phyloP scores from a whole-genome alignment of 805 yeast genomes.

The Yamadazyma insecticola region DNA sequence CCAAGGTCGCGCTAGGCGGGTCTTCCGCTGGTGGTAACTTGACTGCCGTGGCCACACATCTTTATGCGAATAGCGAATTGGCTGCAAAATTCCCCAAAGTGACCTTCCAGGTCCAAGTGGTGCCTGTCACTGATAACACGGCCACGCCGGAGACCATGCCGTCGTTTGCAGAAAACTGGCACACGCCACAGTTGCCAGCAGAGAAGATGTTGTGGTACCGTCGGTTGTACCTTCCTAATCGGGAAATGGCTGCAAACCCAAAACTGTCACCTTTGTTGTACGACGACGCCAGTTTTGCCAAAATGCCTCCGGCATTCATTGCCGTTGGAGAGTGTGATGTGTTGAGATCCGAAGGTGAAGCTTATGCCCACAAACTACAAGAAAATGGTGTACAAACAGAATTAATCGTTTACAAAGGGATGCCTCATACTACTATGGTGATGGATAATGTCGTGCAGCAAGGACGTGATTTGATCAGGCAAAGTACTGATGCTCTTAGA shows the following conservation, averaged over 20 bases:
- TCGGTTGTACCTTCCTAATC: constrained; percentile 34
- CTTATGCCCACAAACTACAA: constrained; percentile 34
- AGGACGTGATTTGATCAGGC: constrained; percentile 28
- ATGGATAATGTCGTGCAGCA: constrained; percentile 37
- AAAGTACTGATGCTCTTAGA: constrained; percentile 24
- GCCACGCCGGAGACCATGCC: constrained; percentile 29
- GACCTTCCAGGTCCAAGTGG: constrained; percentile 37
- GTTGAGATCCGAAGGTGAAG: constrained; percentile 40
- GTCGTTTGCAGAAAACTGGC: constrained; percentile 36
- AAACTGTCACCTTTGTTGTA: constrained; percentile 40
- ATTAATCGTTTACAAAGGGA: constrained; percentile 34
- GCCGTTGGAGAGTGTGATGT: constrained; percentile 44
- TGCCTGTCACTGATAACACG: constrained; percentile 41
- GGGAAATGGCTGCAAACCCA: constrained; percentile 19
- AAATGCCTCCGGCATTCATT: constrained; percentile 37
- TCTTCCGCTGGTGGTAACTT: constrained; percentile 45
- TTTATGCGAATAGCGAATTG: constrained; percentile 22
- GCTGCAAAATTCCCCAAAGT: constrained; percentile 25
- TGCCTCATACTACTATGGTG: constrained; percentile 48
- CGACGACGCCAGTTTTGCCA: constrained; percentile 33
- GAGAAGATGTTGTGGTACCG: constrained; percentile 44
- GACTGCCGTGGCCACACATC: constrained; percentile 33
- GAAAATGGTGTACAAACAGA: constrained; percentile 31
- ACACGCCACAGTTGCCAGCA: constrained; percentile 42
- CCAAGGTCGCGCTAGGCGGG: constrained; percentile 39